phyloP scores from a whole-genome alignment of 805 yeast species.

The Komagataella mondaviorum region DNA sequence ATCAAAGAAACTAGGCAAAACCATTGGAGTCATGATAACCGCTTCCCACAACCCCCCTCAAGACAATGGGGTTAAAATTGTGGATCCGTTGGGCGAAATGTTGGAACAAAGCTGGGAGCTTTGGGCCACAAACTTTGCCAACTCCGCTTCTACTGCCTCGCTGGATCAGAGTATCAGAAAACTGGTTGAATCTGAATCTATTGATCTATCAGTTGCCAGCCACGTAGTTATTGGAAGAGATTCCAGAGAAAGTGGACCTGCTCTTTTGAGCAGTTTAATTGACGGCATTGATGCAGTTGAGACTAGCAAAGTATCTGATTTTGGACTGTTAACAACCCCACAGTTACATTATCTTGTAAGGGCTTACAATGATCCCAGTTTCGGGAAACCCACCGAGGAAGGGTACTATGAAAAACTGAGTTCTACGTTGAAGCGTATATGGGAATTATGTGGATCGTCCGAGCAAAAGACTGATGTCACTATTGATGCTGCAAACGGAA shows the following conservation, averaged over 20 bases:
- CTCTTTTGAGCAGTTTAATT: conserved; percentile 40
- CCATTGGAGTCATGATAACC: conserved; percentile 92
- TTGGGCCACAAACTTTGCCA: conserved; percentile 70
- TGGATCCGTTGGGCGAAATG: conserved; percentile 91
- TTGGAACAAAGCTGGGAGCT: conserved; percentile 74
- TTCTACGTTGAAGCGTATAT: conserved; percentile 33
- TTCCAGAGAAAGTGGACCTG: conserved; percentile 75
- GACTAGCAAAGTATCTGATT: conserved; percentile 32
- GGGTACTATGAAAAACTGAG: conserved; percentile 63
- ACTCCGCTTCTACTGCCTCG: conserved; percentile 34
- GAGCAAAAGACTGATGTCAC: conserved; percentile 30
- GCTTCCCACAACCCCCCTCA: conserved; percentile 90
- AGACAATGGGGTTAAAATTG: conserved; percentile 88
- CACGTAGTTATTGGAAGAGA: conserved; percentile 68
- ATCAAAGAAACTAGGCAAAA: conserved; percentile 59
- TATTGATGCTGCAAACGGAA: conserved; percentile 94
- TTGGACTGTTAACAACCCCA: conserved; percentile 79
- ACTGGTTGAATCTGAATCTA: conserved; percentile 26
- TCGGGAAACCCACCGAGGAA: conserved; percentile 47
- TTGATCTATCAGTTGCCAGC: conserved; percentile 27
- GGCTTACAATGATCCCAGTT: conserved; percentile 46
- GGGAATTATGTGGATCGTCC: conserved; percentile 12
- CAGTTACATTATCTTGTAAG: conserved; percentile 83
- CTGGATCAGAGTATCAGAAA: conserved; percentile 24
- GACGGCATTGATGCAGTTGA: conserved; percentile 45